Conservation (phyloP, 768 basidiomycete species). For the Russula sp. region DNA sequence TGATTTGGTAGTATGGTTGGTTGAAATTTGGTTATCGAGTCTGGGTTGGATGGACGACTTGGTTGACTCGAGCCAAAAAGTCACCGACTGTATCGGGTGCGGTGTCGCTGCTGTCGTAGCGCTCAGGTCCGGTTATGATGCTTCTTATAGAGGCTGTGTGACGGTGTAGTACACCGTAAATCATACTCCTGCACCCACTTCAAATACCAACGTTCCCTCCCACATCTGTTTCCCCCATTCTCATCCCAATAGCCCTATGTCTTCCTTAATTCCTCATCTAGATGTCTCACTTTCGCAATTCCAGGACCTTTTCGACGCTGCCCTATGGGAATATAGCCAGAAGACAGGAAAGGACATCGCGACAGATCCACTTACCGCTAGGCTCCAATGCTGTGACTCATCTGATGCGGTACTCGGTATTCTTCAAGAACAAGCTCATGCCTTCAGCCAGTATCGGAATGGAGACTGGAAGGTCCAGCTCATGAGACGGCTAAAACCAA, state of each 20-base stretch:
- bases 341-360: neutral
- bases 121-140: too few relatives aligned
- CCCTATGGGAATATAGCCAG: neutral
- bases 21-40: too few relatives aligned
- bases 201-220: neutral
- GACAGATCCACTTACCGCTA: neutral
- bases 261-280: neutral
- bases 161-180: too few relatives aligned
- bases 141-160: too few relatives aligned
- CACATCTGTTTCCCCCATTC: neutral
- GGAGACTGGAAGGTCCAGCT: slow-evolving; percentile 1
- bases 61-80: too few relatives aligned
- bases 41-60: too few relatives aligned
- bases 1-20: too few relatives aligned
- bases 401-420: neutral
- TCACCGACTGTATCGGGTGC: too few relatives aligned
- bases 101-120: too few relatives aligned
- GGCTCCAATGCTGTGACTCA: neutral
- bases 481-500: slow-evolving; percentile 2
- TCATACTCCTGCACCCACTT: too few relatives aligned
- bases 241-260: neutral
- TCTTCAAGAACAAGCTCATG: neutral
- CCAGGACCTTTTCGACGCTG: neutral
- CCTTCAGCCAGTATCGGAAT: neutral
- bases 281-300: neutral